A percentile compares a stretch with the other conserved stretches of the same genome.
Conservation (phyloP, 352 stramenopile species). For the Hyaloperonospora arabidopsidis region DNA sequence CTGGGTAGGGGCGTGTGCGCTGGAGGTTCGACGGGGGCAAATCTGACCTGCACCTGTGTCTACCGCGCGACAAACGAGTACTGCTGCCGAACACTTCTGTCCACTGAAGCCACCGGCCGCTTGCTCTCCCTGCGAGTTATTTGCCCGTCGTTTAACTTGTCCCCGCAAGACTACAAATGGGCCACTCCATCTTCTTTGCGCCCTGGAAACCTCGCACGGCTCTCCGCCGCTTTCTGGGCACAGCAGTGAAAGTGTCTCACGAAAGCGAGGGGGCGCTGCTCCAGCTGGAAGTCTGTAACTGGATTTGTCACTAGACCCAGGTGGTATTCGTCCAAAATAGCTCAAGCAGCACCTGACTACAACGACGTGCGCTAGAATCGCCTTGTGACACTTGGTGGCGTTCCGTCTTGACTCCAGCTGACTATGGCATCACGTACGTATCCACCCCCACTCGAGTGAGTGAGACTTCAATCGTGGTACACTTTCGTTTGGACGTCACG, state of each 20-base stretch:
- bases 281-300: neutral
- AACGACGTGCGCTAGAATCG: slow-evolving; percentile 13
- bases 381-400: slow-evolving; percentile 26
- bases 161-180: slow-evolving; percentile 29
- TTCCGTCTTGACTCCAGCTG: slow-evolving; percentile 23
- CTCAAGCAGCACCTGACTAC: slow-evolving; percentile 1
- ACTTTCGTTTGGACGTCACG: no score
- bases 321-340: neutral
- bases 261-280: slow-evolving; percentile 20
- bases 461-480: no score
- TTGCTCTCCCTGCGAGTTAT: slow-evolving; percentile 7
- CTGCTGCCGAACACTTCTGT: slow-evolving; percentile 10
- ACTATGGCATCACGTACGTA: slow-evolving; percentile 16
- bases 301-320: neutral
- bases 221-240: slow-evolving; percentile 26
- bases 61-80: slow-evolving; percentile 12
- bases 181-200: slow-evolving; percentile 10
- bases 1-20: slow-evolving; percentile 3
- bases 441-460: neutral
- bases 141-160: slow-evolving; percentile 20
- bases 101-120: slow-evolving; percentile 5
- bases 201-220: slow-evolving; percentile 23
- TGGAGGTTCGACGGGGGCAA: slow-evolving; percentile 8
- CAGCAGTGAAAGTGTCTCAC: slow-evolving; percentile 26
- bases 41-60: slow-evolving; percentile 22